These are phyloP conservation scores for Salisapilia sapeloensis DNA, from an alignment of 352 stramenopile species.

Conservation along the genomic window DNA sequence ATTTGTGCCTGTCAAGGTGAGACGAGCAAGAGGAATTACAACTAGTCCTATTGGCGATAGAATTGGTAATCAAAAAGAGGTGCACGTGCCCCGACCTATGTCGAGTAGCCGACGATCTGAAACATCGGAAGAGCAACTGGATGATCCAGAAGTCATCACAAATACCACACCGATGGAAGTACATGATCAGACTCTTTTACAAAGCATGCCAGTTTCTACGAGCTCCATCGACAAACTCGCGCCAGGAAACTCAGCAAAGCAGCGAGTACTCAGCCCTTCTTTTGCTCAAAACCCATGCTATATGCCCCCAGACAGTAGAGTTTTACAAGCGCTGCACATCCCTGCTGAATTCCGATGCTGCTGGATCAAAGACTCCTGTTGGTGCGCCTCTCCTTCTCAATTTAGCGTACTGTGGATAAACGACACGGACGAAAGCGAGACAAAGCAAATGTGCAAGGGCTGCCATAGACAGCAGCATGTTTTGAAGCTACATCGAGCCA, in stretches of 20 bases:
- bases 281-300: too few relatives aligned
- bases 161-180: too few relatives aligned
- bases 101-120: neutral
- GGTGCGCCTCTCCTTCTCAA: slow-evolving; percentile 2
- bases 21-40: slow-evolving; percentile 2
- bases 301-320: too few relatives aligned
- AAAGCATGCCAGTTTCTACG: too few relatives aligned
- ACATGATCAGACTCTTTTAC: too few relatives aligned
- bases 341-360: slow-evolving; percentile 3
- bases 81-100: slow-evolving; percentile 1
- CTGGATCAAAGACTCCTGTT: slow-evolving; percentile 3
- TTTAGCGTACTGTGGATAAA: slow-evolving; percentile 13
- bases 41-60: neutral
- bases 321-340: slow-evolving; percentile 1
- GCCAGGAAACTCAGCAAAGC: too few relatives aligned
- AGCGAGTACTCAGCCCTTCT: too few relatives aligned
- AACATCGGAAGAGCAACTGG: too few relatives aligned
- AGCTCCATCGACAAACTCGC: too few relatives aligned
- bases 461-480: slow-evolving; percentile 18
- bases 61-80: neutral
- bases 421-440: neutral
- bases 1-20: too few relatives aligned
- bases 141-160: too few relatives aligned
- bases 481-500: slow-evolving; percentile 8
- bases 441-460: slow-evolving; percentile 3